Evolutionary conservation across 2,329 filamentous ascomycete species (phyloP).

Genomic region (Macroventuria anomochaeta): DNA sequence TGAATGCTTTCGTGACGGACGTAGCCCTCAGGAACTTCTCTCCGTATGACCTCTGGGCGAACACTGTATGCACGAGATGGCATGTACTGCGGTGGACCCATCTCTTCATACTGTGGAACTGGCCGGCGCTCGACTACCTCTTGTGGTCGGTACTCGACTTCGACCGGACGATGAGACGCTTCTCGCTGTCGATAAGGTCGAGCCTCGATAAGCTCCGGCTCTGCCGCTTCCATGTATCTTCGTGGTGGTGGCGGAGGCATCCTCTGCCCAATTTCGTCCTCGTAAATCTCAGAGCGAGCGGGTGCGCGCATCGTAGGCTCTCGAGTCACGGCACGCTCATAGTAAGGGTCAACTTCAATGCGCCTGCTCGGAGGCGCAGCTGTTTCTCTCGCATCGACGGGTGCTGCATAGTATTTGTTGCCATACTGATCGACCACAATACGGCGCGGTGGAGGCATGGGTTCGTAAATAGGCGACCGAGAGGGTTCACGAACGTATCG

Average conservation of each 20-base stretch:
- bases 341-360: conserved; percentile 64
- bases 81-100: conserved; percentile 45
- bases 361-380: conserved; percentile 58
- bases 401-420: conserved; percentile 73
- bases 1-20: conserved; percentile 51
- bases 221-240: conserved; percentile 65
- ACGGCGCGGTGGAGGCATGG: conserved; percentile 62
- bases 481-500: conserved; percentile 53
- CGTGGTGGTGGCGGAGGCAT: conserved; percentile 59
- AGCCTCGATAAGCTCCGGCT: conserved; percentile 61
- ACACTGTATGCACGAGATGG: conserved; percentile 48
- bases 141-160: conserved; percentile 40
- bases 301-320: conserved; percentile 59
- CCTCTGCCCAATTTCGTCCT: conserved; percentile 45
- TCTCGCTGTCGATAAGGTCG: conserved; percentile 65
- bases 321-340: conserved; percentile 67
- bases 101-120: conserved; percentile 45
- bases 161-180: conserved; percentile 60
- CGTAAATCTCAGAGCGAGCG: conserved; percentile 58
- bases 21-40: conserved; percentile 45
- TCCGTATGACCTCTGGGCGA: conserved; percentile 46
- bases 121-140: conserved; percentile 38
- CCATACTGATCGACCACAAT: conserved; percentile 85
- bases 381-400: conserved; percentile 59
- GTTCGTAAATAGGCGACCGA: conserved; percentile 48